phyloP scores from a whole-genome alignment of 257 asterid genomes.

The Parsonsia alboflavescens region DNA sequence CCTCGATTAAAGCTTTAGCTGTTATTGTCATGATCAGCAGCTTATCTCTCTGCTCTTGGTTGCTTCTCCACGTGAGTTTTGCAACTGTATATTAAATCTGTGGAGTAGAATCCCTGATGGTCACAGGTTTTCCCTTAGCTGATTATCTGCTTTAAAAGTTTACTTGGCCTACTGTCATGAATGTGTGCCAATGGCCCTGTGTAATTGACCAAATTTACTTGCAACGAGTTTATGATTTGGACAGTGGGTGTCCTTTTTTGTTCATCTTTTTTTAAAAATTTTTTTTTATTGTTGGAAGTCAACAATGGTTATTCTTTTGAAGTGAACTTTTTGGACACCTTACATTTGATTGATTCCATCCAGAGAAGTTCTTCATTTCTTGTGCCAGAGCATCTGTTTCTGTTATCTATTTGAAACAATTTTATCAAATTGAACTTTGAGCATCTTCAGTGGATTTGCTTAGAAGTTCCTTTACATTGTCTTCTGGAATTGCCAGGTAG shows the following conservation, averaged over 20 bases:
- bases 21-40: not conserved
- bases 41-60: not conserved
- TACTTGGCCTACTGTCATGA: not conserved
- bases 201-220: not conserved
- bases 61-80: not conserved
- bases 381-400: not conserved
- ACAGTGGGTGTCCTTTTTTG: not conserved
- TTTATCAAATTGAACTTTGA: not conserved
- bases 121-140: not conserved
- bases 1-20: not conserved
- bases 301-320: not conserved
- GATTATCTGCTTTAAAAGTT: not conserved
- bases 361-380: not conserved
- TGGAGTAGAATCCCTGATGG: not conserved
- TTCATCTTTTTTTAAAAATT: too few relatives aligned
- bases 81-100: not conserved
- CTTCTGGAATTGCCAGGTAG: conserved; percentile 47
- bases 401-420: not conserved
- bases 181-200: not conserved
- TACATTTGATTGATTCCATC: not conserved
- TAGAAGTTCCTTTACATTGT: not conserved
- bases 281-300: too few relatives aligned
- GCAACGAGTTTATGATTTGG: not conserved
- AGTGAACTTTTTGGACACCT: not conserved
- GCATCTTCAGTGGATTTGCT: too few relatives aligned